Base-by-base conservation (phyloP, 2,329 filamentous ascomycete species). In the Fusarium anguioides region DNA sequence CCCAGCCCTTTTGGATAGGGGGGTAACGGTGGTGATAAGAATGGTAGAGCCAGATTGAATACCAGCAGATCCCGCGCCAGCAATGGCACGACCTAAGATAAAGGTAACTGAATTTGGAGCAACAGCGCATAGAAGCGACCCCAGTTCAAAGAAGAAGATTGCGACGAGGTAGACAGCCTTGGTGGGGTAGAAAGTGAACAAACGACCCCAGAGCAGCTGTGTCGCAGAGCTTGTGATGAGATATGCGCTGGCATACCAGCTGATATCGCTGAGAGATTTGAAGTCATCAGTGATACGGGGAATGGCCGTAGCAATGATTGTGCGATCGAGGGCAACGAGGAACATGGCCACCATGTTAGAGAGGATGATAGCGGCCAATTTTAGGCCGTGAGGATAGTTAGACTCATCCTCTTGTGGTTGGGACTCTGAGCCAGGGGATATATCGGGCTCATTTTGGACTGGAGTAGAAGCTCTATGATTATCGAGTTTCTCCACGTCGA, bases 261-360 rank as follows among this genome's bases (percentile, higher is more conserved):
- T 56, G 29, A 56, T 56, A 18, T 56, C 44, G 12, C 39, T 27
- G 6, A 56, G 52, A n/a, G 52, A 36, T 3, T 56, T 50, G 44
- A 56, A 56, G 18, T 56, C 52, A 18, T 56, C 52, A 0, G 52
- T 41, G 21, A 56, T 56, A 18, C 52, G 52, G 10, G 52, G 52
- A 7, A 42, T 56, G 27, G 52, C 52, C 7, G 52, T 56, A 7
- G 36, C 45, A 21, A 56, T 50, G 21, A 56, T 56, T n/a, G 52
- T 56, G 9, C 52, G 44, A 29, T 56, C 52, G 9, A 56, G n/a
- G n/a, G 52, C 52, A 29, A 56, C 52, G 15, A 49, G 46, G 39
- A 57, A 57, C 53, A 57, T 57, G 53, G 53, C 53, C 6, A 57
- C 53, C 53, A 57, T 57, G 20, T 51, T 57, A 31, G 53, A 51